Evolutionary conservation across 306 rosid genomes (phyloP).

Genomic region (Alnus rubra): DNA sequence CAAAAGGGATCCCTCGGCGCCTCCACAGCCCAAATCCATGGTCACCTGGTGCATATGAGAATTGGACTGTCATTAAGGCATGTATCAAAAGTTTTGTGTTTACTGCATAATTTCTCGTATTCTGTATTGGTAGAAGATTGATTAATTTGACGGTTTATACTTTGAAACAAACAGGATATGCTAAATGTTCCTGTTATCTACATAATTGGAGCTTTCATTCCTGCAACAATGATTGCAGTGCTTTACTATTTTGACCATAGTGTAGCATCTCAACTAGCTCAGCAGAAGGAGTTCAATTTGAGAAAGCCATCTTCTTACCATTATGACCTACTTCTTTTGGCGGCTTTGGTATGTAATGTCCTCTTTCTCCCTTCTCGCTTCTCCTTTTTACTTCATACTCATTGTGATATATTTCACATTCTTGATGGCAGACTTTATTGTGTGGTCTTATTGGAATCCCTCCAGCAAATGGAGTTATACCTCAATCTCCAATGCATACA

Average conservation of each 20-base stretch:
- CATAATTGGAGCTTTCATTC: slow-evolving; percentile 94
- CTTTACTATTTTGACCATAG: slow-evolving; percentile 97
- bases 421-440: slow-evolving; percentile 65
- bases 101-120: slow-evolving; percentile 5
- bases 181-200: slow-evolving; percentile 72
- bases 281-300: slow-evolving; percentile 95
- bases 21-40: slow-evolving; percentile 98
- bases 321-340: slow-evolving; percentile 90
- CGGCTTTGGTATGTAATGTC: slow-evolving; percentile 62
- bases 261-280: slow-evolving; percentile 96
- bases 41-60: slow-evolving; percentile 97
- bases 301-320: slow-evolving; percentile 95
- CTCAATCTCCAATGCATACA: slow-evolving; percentile 99
- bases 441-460: slow-evolving; percentile 97
- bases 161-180: slow-evolving; percentile 68
- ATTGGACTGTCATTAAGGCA: slow-evolving; percentile 96
- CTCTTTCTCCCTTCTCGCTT: slow-evolving; percentile 5
- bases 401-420: slow-evolving; percentile 9
- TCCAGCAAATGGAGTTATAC: slow-evolving; percentile 96
- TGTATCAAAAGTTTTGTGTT: slow-evolving; percentile 22
- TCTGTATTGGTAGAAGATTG: not conserved
- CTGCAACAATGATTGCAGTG: slow-evolving; percentile 98
- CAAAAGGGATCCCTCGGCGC: slow-evolving; percentile 87
- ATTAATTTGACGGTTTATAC: not conserved
- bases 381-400: not conserved